phyloP scores from a whole-genome alignment of 2,329 filamentous ascomycete species.

The Penicillium fuscoglaucum region DNA sequence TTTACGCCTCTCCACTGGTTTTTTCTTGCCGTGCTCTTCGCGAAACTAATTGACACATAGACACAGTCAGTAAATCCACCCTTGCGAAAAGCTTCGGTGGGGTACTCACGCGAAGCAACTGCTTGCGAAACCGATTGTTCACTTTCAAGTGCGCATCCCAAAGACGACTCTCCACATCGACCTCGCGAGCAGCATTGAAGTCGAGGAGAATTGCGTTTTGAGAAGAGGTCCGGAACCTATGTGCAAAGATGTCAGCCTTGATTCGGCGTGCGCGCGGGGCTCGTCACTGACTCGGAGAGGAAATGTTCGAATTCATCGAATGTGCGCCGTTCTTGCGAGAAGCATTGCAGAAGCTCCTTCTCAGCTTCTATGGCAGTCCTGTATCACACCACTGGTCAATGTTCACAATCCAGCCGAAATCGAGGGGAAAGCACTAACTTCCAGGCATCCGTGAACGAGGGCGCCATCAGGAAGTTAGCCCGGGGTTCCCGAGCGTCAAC shows the following conservation, averaged over 20 bases:
- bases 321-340: slow-evolving; percentile 52
- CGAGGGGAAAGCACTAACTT: slow-evolving; percentile 45
- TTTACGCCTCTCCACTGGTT: slow-evolving; percentile 68
- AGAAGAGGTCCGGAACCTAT: slow-evolving; percentile 69
- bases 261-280: slow-evolving; percentile 10
- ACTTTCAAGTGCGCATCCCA: slow-evolving; percentile 79
- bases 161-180: slow-evolving; percentile 68
- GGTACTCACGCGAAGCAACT: slow-evolving; percentile 56
- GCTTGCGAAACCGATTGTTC: slow-evolving; percentile 74
- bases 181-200: slow-evolving; percentile 47
- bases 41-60: slow-evolving; percentile 43
- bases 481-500: slow-evolving; percentile 53
- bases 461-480: slow-evolving; percentile 43
- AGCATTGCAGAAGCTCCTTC: slow-evolving; percentile 49
- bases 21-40: slow-evolving; percentile 53
- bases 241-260: slow-evolving; percentile 21
- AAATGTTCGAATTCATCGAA: slow-evolving; percentile 53
- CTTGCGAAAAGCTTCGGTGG: slow-evolving; percentile 1
- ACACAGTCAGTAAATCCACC: slow-evolving; percentile 10
- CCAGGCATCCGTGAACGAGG: slow-evolving; percentile 52
- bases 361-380: slow-evolving; percentile 49
- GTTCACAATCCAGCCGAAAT: slow-evolving; percentile 14
- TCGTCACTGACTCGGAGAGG: slow-evolving; percentile 39
- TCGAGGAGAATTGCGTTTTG: slow-evolving; percentile 72
- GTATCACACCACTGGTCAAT: slow-evolving; percentile 15